Base-by-base conservation (phyloP, 1,284 basidiomycete species). In the Termitomyces sp. region DNA sequence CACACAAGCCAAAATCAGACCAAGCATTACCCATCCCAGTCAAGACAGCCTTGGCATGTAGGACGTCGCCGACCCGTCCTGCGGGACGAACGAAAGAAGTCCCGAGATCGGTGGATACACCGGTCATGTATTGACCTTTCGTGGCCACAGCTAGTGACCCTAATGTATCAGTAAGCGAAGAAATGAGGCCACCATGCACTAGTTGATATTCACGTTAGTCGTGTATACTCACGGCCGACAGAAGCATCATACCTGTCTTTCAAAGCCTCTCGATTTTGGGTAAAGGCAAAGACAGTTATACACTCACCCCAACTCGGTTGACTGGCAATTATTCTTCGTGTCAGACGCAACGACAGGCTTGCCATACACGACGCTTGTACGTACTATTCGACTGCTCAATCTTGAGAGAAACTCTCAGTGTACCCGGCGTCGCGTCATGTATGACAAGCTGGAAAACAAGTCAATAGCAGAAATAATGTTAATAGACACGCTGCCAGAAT, bases 71-170 rank as follows among this genome's bases (percentile, higher is more conserved):
- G 0, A 73, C 71, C 50, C 72, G 76, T 17, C 90, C 90, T 1
- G 79, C 86, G 12, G 86, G 84, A 48, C 82, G 82, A 52, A 91
- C 83, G 62, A 92, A 95, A 2, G 89, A 91, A 0, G 91, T 86
- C 46, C 86, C 86, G 62, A 96, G 86, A 66, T 95, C 92, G 1
- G 91, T 92, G 2, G 88, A 92, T 6, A 95, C 91, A 15, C 92
- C 88, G 0, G 93, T 94, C 83, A 92, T 89, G 68, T 63, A 80
- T 24, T 92, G 81, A 3, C 93, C 93, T 60, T 86, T 86, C 12
- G 86, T 83, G 0, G 90, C 88, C 21, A 95, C 80, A 6, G 90
- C 90, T 10, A 95, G 78, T 0, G 88, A 91, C 5, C 93, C 92
- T 44, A 92, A 73, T 7, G 91, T 93, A 67, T 95, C 92, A 8